A percentile compares a stretch with the other conserved stretches of the same genome.
phyloP scores from a whole-genome alignment of 768 basidiomycete genomes.

The Phaeolepiota aurea region DNA sequence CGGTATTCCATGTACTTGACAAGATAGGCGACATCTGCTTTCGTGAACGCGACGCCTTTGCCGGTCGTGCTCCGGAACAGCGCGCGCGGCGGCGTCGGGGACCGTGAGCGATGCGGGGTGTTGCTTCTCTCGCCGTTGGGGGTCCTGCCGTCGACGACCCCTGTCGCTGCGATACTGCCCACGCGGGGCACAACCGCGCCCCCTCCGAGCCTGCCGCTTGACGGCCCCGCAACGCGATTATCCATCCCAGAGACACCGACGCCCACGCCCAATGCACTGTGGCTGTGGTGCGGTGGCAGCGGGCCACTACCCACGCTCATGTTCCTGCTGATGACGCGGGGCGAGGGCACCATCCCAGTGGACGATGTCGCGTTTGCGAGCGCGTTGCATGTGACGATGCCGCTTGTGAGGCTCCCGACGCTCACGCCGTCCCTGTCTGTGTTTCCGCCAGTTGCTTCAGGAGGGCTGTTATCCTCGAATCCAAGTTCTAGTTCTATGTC shows the following conservation, averaged over 20 bases:
- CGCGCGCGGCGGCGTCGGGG: slow-evolving; percentile 75
- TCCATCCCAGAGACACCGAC: too few species aligned
- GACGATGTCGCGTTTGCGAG: too few species aligned
- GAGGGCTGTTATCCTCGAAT: slow-evolving; percentile 27
- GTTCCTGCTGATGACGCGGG: too few species aligned
- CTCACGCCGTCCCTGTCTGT: neutral
- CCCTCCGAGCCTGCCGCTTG: neutral
- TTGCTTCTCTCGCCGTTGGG: neutral
- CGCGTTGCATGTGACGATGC: too few species aligned
- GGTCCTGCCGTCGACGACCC: too few species aligned
- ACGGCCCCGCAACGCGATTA: neutral
- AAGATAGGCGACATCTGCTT: slow-evolving; percentile 73
- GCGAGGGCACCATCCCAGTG: too few species aligned
- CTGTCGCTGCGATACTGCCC: neutral
- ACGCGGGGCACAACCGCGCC: neutral
- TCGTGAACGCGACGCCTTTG: slow-evolving; percentile 84
- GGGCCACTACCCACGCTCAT: neutral
- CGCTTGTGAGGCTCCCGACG: too few species aligned
- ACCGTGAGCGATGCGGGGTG: slow-evolving; percentile 37
- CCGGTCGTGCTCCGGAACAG: slow-evolving; percentile 81
- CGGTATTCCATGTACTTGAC: slow-evolving; percentile 72
- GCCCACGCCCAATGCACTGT: too few species aligned
- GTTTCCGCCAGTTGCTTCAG: neutral
- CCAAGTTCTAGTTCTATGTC: slow-evolving; percentile 18
- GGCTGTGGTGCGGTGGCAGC: too few species aligned